Conservation (phyloP, 345 rosid species). For the Hibiscus tridactylites region DNA sequence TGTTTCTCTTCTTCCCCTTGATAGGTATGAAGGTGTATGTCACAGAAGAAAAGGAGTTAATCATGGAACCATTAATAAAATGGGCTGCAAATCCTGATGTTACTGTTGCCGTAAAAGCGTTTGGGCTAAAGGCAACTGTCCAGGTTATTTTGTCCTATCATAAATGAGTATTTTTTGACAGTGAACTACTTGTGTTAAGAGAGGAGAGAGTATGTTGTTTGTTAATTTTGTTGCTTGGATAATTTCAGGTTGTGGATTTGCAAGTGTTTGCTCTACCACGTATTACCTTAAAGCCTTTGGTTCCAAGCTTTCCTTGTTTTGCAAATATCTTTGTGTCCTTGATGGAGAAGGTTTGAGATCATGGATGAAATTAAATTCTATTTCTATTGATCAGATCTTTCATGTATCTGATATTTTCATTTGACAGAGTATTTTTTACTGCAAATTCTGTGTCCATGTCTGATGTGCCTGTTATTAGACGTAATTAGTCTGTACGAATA, state of each 20-base stretch:
- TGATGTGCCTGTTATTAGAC: neutral
- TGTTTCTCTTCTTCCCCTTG: constrained; percentile 15
- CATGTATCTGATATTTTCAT: neutral
- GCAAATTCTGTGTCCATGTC: neutral
- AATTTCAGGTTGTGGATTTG: constrained; percentile 66
- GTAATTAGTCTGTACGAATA: neutral
- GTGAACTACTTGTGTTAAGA: neutral
- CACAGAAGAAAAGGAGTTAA: constrained; percentile 93
- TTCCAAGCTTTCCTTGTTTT: constrained; percentile 93
- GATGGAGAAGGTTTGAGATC: constrained; percentile 75
- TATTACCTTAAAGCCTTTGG: constrained; percentile 89
- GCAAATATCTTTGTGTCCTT: constrained; percentile 81
- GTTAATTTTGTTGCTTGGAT: constrained; percentile 15
- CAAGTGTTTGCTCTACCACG: constrained; percentile 91
- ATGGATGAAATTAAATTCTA: neutral
- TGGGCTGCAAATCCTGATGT: constrained; percentile 96
- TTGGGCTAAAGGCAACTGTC: constrained; percentile 80
- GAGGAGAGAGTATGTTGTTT: neutral
- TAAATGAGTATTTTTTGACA: neutral
- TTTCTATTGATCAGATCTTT: neutral
- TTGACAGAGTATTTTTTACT: neutral
- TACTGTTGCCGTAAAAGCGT: constrained; percentile 70
- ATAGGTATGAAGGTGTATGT: constrained; percentile 90
- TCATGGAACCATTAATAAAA: constrained; percentile 87
- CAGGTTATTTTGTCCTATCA: constrained; percentile 44